Evolutionary conservation across 495 filamentous ascomycete genomes (phyloP).

Genomic region (Bacidia rubella): DNA sequence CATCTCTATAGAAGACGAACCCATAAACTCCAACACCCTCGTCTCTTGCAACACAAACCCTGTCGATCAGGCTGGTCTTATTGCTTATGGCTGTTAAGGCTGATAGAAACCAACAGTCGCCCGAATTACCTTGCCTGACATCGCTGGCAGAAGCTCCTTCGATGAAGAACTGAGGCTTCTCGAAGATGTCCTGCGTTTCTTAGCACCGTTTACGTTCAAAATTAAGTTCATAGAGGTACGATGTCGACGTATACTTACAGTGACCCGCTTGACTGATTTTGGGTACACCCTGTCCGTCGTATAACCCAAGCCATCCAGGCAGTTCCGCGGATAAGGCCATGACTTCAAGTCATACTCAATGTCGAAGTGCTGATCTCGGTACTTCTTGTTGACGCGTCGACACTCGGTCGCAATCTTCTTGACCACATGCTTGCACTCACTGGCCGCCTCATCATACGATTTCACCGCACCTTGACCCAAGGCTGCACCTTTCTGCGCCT

Average conservation of each 20-base stretch:
- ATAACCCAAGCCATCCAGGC: constrained; percentile 46
- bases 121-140: constrained; percentile 64
- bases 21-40: constrained; percentile 82
- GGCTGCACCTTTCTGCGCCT: constrained; percentile 36
- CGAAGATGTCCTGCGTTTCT: constrained; percentile 59
- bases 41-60: constrained; percentile 69
- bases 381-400: constrained; percentile 74
- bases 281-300: constrained; percentile 34
- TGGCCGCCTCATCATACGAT: constrained; percentile 61
- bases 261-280: constrained; percentile 50
- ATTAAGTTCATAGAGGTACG: background rate
- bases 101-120: constrained; percentile 88
- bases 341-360: constrained; percentile 68
- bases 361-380: constrained; percentile 80
- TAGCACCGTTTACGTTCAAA: background rate
- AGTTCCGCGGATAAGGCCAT: constrained; percentile 33
- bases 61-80: constrained; percentile 64
- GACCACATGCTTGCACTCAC: constrained; percentile 58
- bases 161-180: constrained; percentile 70
- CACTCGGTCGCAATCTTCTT: constrained; percentile 75
- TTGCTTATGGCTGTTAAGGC: constrained; percentile 74
- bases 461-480: constrained; percentile 41
- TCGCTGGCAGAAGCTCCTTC: constrained; percentile 74
- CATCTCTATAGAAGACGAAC: constrained; percentile 87
- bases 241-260: constrained; percentile 28